Conservation (phyloP, 352 stramenopile species). For the Phytophthora hibernalis region DNA sequence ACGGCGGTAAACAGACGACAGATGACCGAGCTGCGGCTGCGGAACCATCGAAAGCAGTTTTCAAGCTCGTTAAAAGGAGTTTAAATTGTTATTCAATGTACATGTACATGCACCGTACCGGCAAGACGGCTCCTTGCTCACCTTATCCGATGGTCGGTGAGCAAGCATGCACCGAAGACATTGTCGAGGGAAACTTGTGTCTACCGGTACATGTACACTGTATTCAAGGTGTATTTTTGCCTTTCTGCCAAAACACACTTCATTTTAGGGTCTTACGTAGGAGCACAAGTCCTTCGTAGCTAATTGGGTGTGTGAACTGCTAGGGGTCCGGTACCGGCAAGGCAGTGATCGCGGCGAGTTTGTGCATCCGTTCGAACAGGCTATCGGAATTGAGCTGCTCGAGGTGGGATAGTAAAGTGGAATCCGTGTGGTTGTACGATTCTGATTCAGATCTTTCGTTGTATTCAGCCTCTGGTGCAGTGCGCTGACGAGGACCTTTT, state of each 20-base stretch:
- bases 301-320: conserved; percentile 1
- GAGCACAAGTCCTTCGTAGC: too few relatives aligned
- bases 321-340: conserved; percentile 86
- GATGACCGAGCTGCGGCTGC: conserved; percentile 22
- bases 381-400: conserved; percentile 83
- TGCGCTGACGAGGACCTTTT: too few relatives aligned
- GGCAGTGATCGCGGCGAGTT: conserved; percentile 76
- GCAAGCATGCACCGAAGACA: neutral
- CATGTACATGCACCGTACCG: too few relatives aligned
- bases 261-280: too few relatives aligned
- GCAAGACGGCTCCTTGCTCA: neutral
- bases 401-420: conserved; percentile 39
- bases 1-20: conserved; percentile 9
- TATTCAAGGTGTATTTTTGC: too few relatives aligned
- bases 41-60: neutral
- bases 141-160: neutral
- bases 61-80: neutral
- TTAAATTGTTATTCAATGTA: too few relatives aligned
- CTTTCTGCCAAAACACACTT: too few relatives aligned
- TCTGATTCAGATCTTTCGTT: conserved; percentile 1
- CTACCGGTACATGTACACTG: too few relatives aligned
- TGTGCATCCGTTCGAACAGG: conserved; percentile 87
- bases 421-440: neutral
- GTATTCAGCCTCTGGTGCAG: conserved; percentile 61
- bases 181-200: too few relatives aligned